phyloP scores from a whole-genome alignment of 2,329 filamentous ascomycete genomes.

The Tympanopsis confertula region DNA sequence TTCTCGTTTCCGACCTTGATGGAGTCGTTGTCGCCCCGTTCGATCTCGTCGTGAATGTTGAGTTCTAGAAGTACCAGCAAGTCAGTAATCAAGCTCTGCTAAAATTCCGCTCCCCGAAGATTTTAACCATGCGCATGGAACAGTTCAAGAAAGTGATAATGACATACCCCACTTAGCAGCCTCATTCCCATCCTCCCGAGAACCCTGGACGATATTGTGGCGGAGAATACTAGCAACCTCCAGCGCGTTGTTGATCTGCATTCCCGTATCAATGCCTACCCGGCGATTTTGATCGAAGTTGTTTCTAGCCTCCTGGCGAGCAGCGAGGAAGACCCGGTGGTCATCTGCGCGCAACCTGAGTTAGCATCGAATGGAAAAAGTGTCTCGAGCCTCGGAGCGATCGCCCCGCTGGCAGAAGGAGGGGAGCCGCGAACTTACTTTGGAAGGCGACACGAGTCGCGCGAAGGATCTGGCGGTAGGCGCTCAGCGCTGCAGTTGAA shows the following conservation, averaged over 20 bases:
- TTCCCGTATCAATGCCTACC: constrained; percentile 29
- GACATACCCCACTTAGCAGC: constrained; percentile 44
- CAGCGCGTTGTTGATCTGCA: constrained; percentile 66
- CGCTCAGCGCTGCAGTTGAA: constrained; percentile 15
- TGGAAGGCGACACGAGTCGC: constrained; percentile 73
- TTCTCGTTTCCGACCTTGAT: constrained; percentile 44
- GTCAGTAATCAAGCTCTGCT: constrained; percentile 2
- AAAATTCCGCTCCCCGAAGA: too few relatives aligned
- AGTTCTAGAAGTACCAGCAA: constrained; percentile 53
- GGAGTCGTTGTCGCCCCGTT: constrained; percentile 85
- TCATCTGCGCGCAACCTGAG: constrained; percentile 49
- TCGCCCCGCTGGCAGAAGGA: constrained; percentile 2
- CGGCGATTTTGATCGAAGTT: constrained; percentile 54
- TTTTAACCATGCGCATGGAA: too few relatives aligned
- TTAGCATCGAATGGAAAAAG: not conserved
- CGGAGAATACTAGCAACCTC: constrained; percentile 71
- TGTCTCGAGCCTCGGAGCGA: too few relatives aligned
- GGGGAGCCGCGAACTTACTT: constrained; percentile 34
- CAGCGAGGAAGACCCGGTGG: constrained; percentile 51
- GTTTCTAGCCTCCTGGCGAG: constrained; percentile 59
- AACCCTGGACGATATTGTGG: constrained; percentile 82
- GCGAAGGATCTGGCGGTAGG: constrained; percentile 73
- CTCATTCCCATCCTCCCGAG: constrained; percentile 30
- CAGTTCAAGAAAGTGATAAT: too few relatives aligned
- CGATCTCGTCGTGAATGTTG: constrained; percentile 80